Evolutionary conservation across 306 rosid genomes (phyloP).

Genomic region (Chamaecrista fasciculata): DNA sequence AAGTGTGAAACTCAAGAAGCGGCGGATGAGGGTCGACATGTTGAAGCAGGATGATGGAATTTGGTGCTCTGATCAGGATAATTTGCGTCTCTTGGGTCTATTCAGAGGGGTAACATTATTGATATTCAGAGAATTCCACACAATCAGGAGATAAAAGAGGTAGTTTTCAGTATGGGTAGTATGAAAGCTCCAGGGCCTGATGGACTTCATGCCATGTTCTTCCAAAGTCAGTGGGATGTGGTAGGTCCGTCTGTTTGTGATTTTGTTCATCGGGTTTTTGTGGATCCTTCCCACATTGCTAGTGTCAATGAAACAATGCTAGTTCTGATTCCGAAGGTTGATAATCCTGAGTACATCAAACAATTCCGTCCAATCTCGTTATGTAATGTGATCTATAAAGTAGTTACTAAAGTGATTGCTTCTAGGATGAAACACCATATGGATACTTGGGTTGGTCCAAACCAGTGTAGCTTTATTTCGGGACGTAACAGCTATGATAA

Average conservation of each 20-base stretch:
- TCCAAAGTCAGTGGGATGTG: background rate
- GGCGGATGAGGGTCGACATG: no score
- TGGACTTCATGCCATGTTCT: background rate
- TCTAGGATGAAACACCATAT: background rate
- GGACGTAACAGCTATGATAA: background rate
- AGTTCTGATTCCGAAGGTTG: background rate
- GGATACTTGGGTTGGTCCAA: background rate
- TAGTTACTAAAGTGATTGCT: background rate
- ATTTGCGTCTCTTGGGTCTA: no score
- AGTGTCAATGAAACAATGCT: background rate
- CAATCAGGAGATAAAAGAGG: background rate
- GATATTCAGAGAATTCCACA: no score
- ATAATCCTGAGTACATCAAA: background rate
- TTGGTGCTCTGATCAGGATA: no score
- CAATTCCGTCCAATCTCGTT: background rate
- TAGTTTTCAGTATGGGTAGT: background rate
- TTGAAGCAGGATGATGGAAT: no score
- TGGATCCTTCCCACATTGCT: background rate
- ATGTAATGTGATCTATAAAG: background rate
- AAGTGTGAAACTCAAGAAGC: no score
- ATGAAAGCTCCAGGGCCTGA: background rate
- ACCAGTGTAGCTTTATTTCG: background rate
- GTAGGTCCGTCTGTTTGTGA: no score
- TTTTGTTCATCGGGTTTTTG: no score
- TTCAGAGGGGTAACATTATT: no score